A percentile compares a stretch with the other conserved stretches of the same genome.
phyloP scores from a whole-genome alignment of 257 asterid species.

The Handroanthus guayacan region DNA sequence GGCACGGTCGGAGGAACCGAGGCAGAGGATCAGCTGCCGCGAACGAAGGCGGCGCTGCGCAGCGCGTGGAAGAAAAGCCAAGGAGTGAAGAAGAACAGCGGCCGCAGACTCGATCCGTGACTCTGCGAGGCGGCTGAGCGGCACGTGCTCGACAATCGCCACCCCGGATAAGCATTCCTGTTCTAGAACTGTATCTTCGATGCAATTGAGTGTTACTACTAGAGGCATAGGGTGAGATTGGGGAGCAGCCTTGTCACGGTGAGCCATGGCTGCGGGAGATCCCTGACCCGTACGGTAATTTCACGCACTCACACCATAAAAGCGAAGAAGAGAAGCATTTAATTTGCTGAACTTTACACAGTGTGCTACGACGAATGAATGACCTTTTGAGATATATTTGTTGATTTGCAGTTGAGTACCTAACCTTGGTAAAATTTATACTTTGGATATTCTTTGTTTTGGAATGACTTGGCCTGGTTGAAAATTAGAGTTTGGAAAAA shows the following conservation, averaged over 20 bases:
- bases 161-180: constrained; percentile 57
- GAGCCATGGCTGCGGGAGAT: too few relatives aligned
- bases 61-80: constrained; percentile 80
- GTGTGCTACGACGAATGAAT: neutral
- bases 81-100: constrained; percentile 72
- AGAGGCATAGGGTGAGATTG: constrained; percentile 50
- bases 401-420: constrained; percentile 9
- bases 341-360: neutral
- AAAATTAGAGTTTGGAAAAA: neutral
- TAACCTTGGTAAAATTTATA: neutral
- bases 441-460: neutral
- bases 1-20: constrained; percentile 71
- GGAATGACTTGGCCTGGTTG: neutral
- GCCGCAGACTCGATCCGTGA: constrained; percentile 72
- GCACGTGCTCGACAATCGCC: constrained; percentile 67
- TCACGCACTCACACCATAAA: neutral
- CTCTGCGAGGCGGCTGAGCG: constrained; percentile 68
- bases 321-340: neutral
- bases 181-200: constrained; percentile 65
- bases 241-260: constrained; percentile 51
- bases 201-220: constrained; percentile 69
- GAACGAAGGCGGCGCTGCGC: constrained; percentile 81
- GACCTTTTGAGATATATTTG: constrained; percentile 3
- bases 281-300: too few relatives aligned
- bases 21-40: constrained; percentile 75